Evolutionary conservation across 73 alveolate species (phyloP).

Genomic region (Tetrahymena malaccensis): DNA sequence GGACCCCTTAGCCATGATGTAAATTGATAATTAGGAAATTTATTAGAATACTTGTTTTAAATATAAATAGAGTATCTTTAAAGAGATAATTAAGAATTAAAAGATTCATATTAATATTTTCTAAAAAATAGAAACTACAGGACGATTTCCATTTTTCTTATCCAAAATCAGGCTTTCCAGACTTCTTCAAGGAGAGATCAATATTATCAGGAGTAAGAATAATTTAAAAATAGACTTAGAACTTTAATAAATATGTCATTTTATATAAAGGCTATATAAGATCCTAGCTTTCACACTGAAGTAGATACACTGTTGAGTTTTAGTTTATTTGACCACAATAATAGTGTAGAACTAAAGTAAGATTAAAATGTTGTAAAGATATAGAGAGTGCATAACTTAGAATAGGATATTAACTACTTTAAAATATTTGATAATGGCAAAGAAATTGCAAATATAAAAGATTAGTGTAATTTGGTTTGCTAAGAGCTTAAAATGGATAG

Average conservation of each 20-base stretch:
- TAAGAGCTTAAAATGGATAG: constrained; percentile 12
- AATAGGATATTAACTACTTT: not conserved
- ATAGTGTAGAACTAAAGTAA: not conserved
- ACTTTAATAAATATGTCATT: not conserved
- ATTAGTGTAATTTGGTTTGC: not conserved
- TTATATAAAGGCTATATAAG: not conserved
- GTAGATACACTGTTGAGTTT: constrained; percentile 20
- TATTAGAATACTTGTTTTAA: not conserved
- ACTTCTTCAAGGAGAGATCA: constrained; percentile 38
- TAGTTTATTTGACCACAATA: constrained; percentile 18
- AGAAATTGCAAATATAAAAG: constrained; percentile 6
- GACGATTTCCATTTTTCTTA: constrained; percentile 18
- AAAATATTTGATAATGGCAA: constrained; percentile 28
- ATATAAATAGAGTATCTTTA: not conserved
- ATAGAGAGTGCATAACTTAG: not conserved
- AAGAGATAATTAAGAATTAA: no score
- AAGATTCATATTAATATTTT: not conserved
- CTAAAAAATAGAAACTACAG: not conserved
- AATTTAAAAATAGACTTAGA: not conserved
- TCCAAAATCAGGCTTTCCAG: constrained; percentile 35
- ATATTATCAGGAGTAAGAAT: constrained; percentile 20
- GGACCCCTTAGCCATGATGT: constrained; percentile 32
- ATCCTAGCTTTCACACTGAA: not conserved
- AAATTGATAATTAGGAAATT: not conserved
- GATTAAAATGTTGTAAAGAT: not conserved